These are phyloP conservation scores for Leccinum truebloodii DNA, from an alignment of 768 basidiomycete genomes.

Conservation along the genomic window DNA sequence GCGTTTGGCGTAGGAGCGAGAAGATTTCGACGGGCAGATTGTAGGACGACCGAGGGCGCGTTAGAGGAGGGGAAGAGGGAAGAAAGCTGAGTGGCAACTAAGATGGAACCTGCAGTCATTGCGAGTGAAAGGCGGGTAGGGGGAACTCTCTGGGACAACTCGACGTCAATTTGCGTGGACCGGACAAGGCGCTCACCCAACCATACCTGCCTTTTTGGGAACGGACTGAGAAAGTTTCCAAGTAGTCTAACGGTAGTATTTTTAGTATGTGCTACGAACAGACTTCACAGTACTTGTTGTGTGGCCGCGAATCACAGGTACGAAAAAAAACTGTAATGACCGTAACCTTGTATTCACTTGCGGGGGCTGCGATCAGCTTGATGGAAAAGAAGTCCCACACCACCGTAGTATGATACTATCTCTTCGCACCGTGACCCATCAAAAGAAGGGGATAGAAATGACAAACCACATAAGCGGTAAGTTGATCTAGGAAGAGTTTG, in stretches of 20 bases:
- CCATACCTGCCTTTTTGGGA: conserved; percentile 28
- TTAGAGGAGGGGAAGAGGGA: conserved; percentile 57
- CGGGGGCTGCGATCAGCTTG: background rate
- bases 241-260: background rate
- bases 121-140: background rate
- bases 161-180: background rate
- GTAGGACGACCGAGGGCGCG: conserved; percentile 52
- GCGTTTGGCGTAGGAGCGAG: conserved; percentile 46
- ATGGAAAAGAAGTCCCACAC: background rate
- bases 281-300: too few relatives aligned
- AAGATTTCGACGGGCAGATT: conserved; percentile 57
- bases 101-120: conserved; percentile 34
- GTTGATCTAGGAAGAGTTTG: background rate
- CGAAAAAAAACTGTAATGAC: background rate
- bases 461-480: background rate
- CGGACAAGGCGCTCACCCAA: conserved; percentile 1
- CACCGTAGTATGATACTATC: background rate
- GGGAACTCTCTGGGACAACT: background rate
- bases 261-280: background rate
- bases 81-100: conserved; percentile 64
- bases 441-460: background rate
- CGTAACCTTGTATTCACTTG: background rate
- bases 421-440: background rate
- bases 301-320: background rate
- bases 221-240: background rate